Evolutionary conservation across 2,329 filamentous ascomycete species (phyloP), one percentile per base, ranked within the genome.

Genomic region (Kalmusia sp.): DNA sequence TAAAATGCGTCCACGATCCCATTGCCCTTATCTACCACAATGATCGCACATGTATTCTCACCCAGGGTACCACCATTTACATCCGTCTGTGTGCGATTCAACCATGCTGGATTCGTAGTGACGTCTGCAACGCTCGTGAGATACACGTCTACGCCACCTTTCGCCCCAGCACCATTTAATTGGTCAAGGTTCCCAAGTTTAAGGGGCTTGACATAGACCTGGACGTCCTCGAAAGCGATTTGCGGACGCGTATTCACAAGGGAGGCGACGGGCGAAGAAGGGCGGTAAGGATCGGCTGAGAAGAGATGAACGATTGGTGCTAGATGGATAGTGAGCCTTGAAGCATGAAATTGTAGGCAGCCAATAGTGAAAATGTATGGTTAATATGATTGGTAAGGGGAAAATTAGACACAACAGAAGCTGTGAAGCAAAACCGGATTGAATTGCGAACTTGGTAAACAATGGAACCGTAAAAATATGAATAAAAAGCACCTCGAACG

Each of bases 1-100:
- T 85, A 86, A 63, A 85, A 87, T 0, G 77, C 83, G 72, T 87
- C 83, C 1, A 85, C 68, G 1, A 72, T 71, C 7, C 76, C 73
- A 44, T 76, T 70, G 0, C 79, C 82, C 52, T 84, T 83, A 51
- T 86, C 79, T 41, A 79, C 80, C 2, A 85, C 76, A 21, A 88
- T 79, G 28, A 88, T 79, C 0, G 76, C 76, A 48, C 76, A 77
- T 8, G 77, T 79, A 7, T 77, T 76, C 3, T 79, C 79, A 0
- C 43, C 41, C 8, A 74, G 67, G 1, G 79, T 84, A 43, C 78
- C 75, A 7, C 83, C 82, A 5, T 72, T 68, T 5, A 65, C 63
- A 62, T 83, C 76, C 0, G 84, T 82, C 3, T 69, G 72, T 0
- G 81, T 76, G 6, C 86, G 86, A 11, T 76, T 57, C 3, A 79